Evolutionary conservation across 1,284 basidiomycete genomes (phyloP), one percentile per base, ranked within the genome.

Genomic region (Puccinia novopanici): DNA sequence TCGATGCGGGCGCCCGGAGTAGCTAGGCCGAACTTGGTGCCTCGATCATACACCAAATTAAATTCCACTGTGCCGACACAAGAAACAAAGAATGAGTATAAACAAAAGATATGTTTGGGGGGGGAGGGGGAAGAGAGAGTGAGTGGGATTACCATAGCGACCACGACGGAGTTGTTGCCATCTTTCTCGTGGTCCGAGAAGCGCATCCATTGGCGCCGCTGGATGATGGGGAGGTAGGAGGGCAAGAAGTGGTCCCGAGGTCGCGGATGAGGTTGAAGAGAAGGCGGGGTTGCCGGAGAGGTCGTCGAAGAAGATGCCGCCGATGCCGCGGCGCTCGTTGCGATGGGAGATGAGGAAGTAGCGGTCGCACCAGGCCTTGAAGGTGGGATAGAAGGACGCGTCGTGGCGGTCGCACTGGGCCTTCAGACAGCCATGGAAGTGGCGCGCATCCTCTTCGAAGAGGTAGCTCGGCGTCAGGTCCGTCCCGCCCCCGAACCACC

Each of bases 401-500:
- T 93, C 90, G 86, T 95, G 91, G 57, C 87, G 86, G 84, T 92
- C 92, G 85, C 93, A 95, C 97, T 63, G 0, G 2, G 86, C 85
- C 86, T 94, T 93, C 84, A 95, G 87, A 1, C 90, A 91, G 50
- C 85, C 82, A 87, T 99, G 97, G 88, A 98, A 99, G 85, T 95
- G 93, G 34, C 86, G 85, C 2, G 91, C 93, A 85, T 99, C 96
- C 82, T 92, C 92, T 82, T 91, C 90, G 87, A 92, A 94, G 12
- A 99, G 89, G 86, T 98, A 98, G 17, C 92, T 92, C 0, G 97
- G 97, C 0, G 97, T 99, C 67, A 99, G 89, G 86, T 99, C 96
- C 3, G 91, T 91, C n/a, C 96, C 96, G 52, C 96, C 96, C 63
- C 96, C 96, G 84, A 98, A 99, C 97, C 97, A 99, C 95, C 95